Base-by-base conservation (phyloP, 1,139 yeast genomes). In the Sugiyamaella castrensis region DNA sequence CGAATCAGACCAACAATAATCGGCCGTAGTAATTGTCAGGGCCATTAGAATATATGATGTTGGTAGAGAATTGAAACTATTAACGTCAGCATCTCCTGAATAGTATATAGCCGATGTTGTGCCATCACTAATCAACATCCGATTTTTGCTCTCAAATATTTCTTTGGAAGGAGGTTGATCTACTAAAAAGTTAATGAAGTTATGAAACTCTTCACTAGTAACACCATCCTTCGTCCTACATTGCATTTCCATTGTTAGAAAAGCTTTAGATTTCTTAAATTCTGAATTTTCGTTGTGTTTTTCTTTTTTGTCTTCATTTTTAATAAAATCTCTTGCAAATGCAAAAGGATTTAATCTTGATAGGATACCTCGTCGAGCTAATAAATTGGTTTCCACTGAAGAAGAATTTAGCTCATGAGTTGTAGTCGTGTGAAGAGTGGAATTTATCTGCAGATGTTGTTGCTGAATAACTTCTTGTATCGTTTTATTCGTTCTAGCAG, bases 151-250 rank as follows among this genome's bases (percentile, higher is more conserved):
- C 5, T 19, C 24, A 8, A 42, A 28, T 8, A 35, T 40, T 8
- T 11, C 32, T 28, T 36, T 27, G 27, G 35, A 8, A 2, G 40
- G 43, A 8, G 43, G 40, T n/a, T 35, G 46, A n/a, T 42, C 40
- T 2, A 30, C 6, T 16, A 42, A 29, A 26, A 15, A 42, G 35
- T 33, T 36, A 5, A 42, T 33, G 12, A 42, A 34, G 28, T 28
- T 27, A 15, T 31, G 35, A 15, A 35, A 42, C 30, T 36, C 26
- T 8, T 42, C 36, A 4, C 30, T 11, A 13, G 33, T 19, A 10
- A 42, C 30, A n/a, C 46, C 46, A 27, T 42, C 40, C 10, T 13
- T 42, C 13, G 35, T 35, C 24, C 46, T 42, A 12, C 46, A 42
- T 16, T 42, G 46, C 27, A 42, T 28, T 34, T 42, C 46, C 40